Base-by-base conservation (phyloP, 2,329 filamentous ascomycete species). In the Claviceps maximensis region DNA sequence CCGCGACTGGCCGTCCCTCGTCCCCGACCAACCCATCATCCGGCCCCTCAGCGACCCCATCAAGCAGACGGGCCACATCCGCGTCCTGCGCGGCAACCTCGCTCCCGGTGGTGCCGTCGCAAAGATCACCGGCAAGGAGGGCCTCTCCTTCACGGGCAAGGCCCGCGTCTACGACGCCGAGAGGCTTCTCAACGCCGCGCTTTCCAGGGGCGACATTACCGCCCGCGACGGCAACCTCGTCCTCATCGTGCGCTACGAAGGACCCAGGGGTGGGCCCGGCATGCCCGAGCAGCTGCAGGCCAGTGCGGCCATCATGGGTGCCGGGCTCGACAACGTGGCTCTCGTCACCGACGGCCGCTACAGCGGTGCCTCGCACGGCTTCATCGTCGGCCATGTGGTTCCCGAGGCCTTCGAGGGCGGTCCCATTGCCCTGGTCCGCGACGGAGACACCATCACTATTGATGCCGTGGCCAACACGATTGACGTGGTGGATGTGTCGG, bases 71-170 rank as follows among this genome's bases (percentile, higher is more conserved):
- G 91, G 91, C 45, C 91, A 97, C 67, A 78, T 97, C 55, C 89
- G 91, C 67, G 87, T 97, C 55, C 77, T 97, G 3, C 79, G 80
- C 55, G 91, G 91, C 21, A 95, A 95, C 4, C 36, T 40, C 36
- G 88, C 90, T 2, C 91, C 91, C 1, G 86, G 83, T 12, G 91
- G 91, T 36, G 87, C 90, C 1, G 90, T 97, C 1, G 90, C 89
- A 55, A 97, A 97, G 70, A 96, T 97, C 68, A 96, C 91, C 0
- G 91, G 91, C 38, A 96, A 96, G 67, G 91, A 97, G 68, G 91
- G 91, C 2, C 77, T 89, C 7, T 74, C 71, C 13, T 97, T 97
- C 69, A 84, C 77, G 0, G 91, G 91, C 49, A 82, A 81, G 58
- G 91, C 89, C 0, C 78, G 83, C 21, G 87, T 94, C 47, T 97